Conservation (phyloP, 1,284 basidiomycete species). For the Fomitopsis pinicola region DNA sequence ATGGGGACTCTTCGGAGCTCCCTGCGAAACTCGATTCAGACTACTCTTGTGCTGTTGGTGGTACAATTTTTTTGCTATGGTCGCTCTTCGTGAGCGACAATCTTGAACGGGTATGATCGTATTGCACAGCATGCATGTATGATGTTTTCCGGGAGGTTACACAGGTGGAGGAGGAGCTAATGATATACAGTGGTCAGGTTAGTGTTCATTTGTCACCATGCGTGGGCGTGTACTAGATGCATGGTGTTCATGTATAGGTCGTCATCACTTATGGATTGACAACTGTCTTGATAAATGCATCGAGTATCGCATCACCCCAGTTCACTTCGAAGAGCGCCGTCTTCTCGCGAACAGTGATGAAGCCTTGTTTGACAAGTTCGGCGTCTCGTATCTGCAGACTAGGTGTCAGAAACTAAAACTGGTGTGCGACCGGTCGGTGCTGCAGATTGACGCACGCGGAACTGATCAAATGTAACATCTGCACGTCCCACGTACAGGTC, state of each 20-base stretch:
- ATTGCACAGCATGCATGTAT: neutral
- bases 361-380: constrained; percentile 32
- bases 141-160: neutral
- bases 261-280: neutral
- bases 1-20: neutral
- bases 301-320: constrained; percentile 23
- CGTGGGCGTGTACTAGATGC: no score
- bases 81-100: constrained; percentile 1
- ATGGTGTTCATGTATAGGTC: neutral
- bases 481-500: constrained; percentile 33
- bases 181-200: neutral
- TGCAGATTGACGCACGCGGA: constrained; percentile 25
- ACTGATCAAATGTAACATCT: constrained; percentile 39
- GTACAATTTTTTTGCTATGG: constrained; percentile 1
- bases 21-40: constrained; percentile 8
- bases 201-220: neutral
- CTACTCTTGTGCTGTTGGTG: constrained; percentile 5
- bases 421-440: neutral
- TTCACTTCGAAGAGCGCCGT: constrained; percentile 15
- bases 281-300: constrained; percentile 13
- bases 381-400: constrained; percentile 33
- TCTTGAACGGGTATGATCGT: neutral
- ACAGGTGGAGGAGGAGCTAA: neutral
- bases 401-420: neutral
- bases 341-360: constrained; percentile 18